Base-by-base conservation (phyloP, 495 filamentous ascomycete genomes). In the Penicillium goetzii region DNA sequence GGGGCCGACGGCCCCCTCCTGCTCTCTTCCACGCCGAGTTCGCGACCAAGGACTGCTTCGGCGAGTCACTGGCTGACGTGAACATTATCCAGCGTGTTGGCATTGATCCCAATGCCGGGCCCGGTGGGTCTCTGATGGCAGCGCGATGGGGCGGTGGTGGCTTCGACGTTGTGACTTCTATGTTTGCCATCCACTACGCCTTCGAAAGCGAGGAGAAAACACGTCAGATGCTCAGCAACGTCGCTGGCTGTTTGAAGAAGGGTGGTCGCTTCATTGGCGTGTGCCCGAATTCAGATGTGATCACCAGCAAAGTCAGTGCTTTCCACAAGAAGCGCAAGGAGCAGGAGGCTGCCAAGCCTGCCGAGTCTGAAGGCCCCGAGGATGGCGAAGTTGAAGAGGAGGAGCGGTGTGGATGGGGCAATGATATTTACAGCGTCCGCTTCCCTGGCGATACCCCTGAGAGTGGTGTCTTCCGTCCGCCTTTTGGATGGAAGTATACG, bases 121-220 rank as follows among this genome's bases (percentile, higher is more conserved):
- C 88, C 4, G 86, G 84, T n/a, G 77, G 81, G 5, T 79, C 79
- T 11, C 62, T 80, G 6, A 86, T 73, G 78, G 81, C 60, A 68
- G 82, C 82, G 66, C 84, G 85, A 68, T 89, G 80, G 85, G 84
- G 86, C 14, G 86, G 71, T 26, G 71, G 91, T 41, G 93, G 93
- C 9, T 99, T 97, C 66, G 96, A 99, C 73, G 90, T 98, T 14
- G 94, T 99, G 52, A 90, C 89, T 59, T 97, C 96, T 84, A 99
- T 99, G 95, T 99, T 99, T 69, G 93, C 92, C 71, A 96, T 99
- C 87, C 95, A 99, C 78, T 99, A 99, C 72, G 93, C 96, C 0
- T 99, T 97, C 68, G 96, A 99, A 76, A 91, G 81, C 61, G 92
- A 98, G 74, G 83, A 83, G 7, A 96, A 97, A 73, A 89, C 93